phyloP scores from a whole-genome alignment of 148 eudicot genomes.

The Fagopyrum tataricum region DNA sequence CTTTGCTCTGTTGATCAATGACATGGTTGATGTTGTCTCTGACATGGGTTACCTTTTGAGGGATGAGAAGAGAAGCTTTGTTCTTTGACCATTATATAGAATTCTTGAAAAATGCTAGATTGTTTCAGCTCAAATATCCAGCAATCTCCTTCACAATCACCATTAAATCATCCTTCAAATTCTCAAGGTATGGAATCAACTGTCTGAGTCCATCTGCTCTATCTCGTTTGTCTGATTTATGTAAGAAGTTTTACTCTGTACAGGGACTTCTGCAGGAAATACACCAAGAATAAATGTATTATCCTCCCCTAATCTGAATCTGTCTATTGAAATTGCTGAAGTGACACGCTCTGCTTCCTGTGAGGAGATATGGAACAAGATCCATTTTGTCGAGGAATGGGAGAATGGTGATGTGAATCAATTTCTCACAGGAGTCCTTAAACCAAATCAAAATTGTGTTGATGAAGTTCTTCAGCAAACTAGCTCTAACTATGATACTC shows the following conservation, averaged over 20 bases:
- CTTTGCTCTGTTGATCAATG: background rate
- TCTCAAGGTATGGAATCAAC: slow-evolving; percentile 4
- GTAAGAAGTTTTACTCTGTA: slow-evolving; percentile 6
- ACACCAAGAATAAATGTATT: slow-evolving; percentile 55
- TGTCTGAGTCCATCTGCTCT: background rate
- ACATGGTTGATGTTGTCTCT: background rate
- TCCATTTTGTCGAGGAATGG: slow-evolving; percentile 33
- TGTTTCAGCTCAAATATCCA: slow-evolving; percentile 24
- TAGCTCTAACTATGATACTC: slow-evolving; percentile 36
- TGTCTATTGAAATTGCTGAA: slow-evolving; percentile 40
- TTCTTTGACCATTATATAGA: background rate
- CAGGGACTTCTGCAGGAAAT: slow-evolving; percentile 48
- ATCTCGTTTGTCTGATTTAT: background rate
- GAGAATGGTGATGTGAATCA: slow-evolving; percentile 24
- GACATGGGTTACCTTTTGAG: background rate
- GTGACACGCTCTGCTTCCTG: slow-evolving; percentile 51
- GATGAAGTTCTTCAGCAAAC: slow-evolving; percentile 39
- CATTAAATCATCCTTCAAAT: slow-evolving; percentile 13
- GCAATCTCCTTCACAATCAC: slow-evolving; percentile 18
- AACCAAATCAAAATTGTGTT: slow-evolving; percentile 49
- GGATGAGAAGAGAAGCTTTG: slow-evolving; percentile 1
- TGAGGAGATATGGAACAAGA: slow-evolving; percentile 47
- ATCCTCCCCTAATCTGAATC: slow-evolving; percentile 58
- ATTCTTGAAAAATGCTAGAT: slow-evolving; percentile 24
- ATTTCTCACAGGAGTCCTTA: slow-evolving; percentile 33